phyloP scores from a whole-genome alignment of 139 green algal genomes.

The Haematococcus sp. region DNA sequence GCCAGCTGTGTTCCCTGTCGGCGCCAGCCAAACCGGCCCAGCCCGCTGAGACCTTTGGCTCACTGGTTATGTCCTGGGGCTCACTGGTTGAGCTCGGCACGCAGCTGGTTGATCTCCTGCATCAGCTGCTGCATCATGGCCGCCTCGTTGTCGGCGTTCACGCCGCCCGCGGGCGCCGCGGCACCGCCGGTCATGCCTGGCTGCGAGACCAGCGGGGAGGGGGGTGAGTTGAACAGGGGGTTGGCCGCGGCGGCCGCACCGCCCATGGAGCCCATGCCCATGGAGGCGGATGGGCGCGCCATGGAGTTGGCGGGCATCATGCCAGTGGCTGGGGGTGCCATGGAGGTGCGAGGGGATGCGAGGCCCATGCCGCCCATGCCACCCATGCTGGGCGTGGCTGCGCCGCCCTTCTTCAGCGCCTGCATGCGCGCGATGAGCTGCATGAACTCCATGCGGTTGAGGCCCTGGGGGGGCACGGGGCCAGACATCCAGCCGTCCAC shows the following conservation, averaged over 20 bases:
- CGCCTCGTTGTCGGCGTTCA: slow-evolving; percentile 24
- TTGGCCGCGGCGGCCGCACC: slow-evolving; percentile 10
- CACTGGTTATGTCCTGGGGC: too few relatives aligned
- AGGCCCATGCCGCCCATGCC: slow-evolving; percentile 15
- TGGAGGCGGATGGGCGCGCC: neutral
- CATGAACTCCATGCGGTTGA: slow-evolving; percentile 14
- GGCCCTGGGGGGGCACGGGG: slow-evolving; percentile 17
- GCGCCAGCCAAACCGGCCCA: too few relatives aligned
- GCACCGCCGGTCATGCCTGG: slow-evolving; percentile 5
- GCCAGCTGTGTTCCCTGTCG: too few relatives aligned
- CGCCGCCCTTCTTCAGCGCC: slow-evolving; percentile 13
- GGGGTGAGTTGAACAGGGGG: slow-evolving; percentile 24
- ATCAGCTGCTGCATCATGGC: slow-evolving; percentile 57
- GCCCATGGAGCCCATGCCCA: slow-evolving; percentile 8
- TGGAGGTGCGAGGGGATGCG: neutral
- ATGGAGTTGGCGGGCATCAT: neutral
- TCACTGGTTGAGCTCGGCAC: slow-evolving; percentile 27
- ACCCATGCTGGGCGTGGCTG: slow-evolving; percentile 10
- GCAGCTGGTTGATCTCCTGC: slow-evolving; percentile 45
- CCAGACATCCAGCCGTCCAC: slow-evolving; percentile 50
- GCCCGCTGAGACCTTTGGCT: too few relatives aligned
- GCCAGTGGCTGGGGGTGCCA: neutral
- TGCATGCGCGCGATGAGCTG: slow-evolving; percentile 39
- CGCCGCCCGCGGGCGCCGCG: neutral
- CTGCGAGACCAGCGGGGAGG: slow-evolving; percentile 30